Evolutionary conservation across 2,329 filamentous ascomycete species (phyloP).

Genomic region (Ophiostoma populinum): DNA sequence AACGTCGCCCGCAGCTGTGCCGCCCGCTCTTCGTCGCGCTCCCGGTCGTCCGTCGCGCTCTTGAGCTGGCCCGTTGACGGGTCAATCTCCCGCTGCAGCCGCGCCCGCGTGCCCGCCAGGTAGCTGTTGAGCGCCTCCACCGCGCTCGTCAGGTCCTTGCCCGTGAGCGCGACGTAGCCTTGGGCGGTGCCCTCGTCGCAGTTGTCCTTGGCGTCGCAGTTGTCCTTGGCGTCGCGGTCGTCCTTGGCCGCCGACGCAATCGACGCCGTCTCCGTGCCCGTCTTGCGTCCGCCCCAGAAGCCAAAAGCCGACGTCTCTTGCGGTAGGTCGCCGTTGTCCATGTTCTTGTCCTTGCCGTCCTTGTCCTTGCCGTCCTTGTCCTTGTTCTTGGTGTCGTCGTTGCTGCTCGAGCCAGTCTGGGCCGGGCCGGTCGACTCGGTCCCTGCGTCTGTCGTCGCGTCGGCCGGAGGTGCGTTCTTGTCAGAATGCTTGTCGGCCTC

Average conservation of each 20-base stretch:
- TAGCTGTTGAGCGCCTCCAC: constrained; percentile 75
- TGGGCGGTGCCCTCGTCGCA: constrained; percentile 13
- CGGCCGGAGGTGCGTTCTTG: constrained; percentile 10
- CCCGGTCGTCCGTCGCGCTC: constrained; percentile 1
- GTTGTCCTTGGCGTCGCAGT: constrained; percentile 25
- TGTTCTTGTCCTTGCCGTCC: not conserved
- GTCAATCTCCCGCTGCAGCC: constrained; percentile 44
- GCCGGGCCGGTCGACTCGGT: not conserved
- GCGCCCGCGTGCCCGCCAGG: constrained; percentile 64
- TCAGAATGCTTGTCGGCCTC: constrained; percentile 16
- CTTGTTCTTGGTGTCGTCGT: not conserved
- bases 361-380: constrained; percentile 9
- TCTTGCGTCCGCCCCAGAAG: constrained; percentile 32
- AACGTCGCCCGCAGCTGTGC: constrained; percentile 60
- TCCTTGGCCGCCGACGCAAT: constrained; percentile 38
- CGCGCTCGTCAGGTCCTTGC: constrained; percentile 68
- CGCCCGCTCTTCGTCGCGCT: constrained; percentile 34
- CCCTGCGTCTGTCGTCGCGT: not conserved
- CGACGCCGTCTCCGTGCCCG: constrained; percentile 37
- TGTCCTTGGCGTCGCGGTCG: constrained; percentile 14
- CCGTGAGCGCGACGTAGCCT: constrained; percentile 33
- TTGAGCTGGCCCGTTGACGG: constrained; percentile 45
- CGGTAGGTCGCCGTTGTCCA: too few relatives aligned
- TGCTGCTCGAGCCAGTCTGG: not conserved
- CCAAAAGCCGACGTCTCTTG: constrained; percentile 19